Evolutionary conservation across 768 basidiomycete genomes (phyloP), one percentile per base, ranked within the genome.

Genomic region (Tephrocybe rancida): DNA sequence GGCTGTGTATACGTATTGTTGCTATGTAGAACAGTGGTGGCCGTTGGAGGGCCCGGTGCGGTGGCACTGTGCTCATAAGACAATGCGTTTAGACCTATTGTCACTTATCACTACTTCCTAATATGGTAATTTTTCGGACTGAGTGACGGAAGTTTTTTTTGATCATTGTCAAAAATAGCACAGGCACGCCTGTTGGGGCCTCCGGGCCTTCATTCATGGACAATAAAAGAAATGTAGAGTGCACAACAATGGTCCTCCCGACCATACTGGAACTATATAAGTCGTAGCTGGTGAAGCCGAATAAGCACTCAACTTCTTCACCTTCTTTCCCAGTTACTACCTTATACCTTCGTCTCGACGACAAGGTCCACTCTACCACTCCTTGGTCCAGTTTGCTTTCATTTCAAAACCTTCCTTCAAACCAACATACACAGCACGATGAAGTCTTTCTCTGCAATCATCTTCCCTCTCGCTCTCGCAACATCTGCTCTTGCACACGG

Each of bases 401-500:
- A 38, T 19, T 30, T 26, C 22, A 29, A 16, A 44, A 48, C 35
- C 32, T 7, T 37, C 35, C 35, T 37, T 14, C 9, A 37, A 37
- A 32, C 34, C 25, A 21, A 43, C 5, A 18, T 9, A 6, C n/a
- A 34, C 49, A 51, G 16, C 38, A 18, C 7, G 27, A 62, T 58
- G 70, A 67, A 67, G 60, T 58, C 63, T 16, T 21, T 63, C 44
- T 52, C 62, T 41, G 50, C 64, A 42, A 37, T 72, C 53, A 48
- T 74, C 43, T 24, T 73, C 16, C 71, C 72, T 26, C 61, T 76
- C 48, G 58, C 73, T 44, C 59, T 69, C 9, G 68, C 73, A 14
- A 58, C 72, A 27, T 73, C 63, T 52, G 76, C 72, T 29, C 70
- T 73, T 1, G 80, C 77, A 0, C 81, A 82, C 48, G 81, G 81